phyloP scores from a whole-genome alignment of 768 basidiomycete genomes.

The Leccinum ochraceum region DNA sequence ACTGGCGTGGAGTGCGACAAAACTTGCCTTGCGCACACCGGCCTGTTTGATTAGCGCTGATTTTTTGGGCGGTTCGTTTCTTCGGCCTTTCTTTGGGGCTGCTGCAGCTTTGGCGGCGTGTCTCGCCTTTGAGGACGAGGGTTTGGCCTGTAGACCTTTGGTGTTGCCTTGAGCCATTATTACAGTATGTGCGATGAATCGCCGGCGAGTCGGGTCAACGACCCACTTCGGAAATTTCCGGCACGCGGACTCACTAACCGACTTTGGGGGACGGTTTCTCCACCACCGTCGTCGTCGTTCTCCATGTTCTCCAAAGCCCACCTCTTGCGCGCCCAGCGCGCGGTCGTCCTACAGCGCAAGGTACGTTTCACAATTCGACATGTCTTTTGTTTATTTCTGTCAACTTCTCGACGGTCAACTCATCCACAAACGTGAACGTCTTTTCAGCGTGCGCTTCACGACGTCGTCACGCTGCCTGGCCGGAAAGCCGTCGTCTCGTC shows the following conservation, averaged over 20 bases:
- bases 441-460: conserved; percentile 70
- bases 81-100: conserved; percentile 76
- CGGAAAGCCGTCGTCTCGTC: conserved; percentile 69
- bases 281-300: conserved; percentile 15
- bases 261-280: conserved; percentile 1
- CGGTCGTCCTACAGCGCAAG: conserved; percentile 47
- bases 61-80: conserved; percentile 83
- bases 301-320: conserved; percentile 48
- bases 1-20: neutral
- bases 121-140: conserved; percentile 45
- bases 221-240: conserved; percentile 28
- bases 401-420: neutral
- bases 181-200: neutral
- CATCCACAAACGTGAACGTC: conserved; percentile 3
- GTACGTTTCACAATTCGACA: conserved; percentile 26
- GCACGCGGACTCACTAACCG: conserved; percentile 9
- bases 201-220: neutral
- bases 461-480: conserved; percentile 60
- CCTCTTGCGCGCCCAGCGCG: conserved; percentile 55
- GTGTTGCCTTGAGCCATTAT: conserved; percentile 79
- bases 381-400: neutral
- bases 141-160: conserved; percentile 70
- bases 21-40: conserved; percentile 69
- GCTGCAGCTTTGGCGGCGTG: conserved; percentile 68
- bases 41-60: conserved; percentile 68